A percentile compares a stretch with the other conserved stretches of the same genome.
phyloP scores from a whole-genome alignment of 1,139 yeast species.

The Blastobotrys petasosporus region DNA sequence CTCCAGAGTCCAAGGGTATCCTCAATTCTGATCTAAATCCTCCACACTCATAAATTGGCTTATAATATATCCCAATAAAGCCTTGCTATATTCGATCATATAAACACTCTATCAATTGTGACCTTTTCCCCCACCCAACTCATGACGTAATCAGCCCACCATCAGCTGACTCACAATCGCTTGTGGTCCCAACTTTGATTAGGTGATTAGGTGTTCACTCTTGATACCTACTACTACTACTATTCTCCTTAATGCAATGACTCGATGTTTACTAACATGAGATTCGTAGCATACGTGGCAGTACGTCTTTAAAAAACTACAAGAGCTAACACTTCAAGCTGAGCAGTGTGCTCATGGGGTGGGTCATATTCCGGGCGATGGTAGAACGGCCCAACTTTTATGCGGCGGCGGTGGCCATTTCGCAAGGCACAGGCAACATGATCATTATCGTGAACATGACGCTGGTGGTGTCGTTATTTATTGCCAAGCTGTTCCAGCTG shows the following conservation, averaged over 20 bases:
- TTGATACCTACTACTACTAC: no score
- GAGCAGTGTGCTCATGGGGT: constrained; percentile 31
- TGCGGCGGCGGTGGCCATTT: constrained; percentile 41
- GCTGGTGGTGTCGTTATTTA: constrained; percentile 36
- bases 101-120: no score
- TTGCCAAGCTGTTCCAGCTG: constrained; percentile 44
- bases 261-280: constrained; percentile 17
- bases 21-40: no score
- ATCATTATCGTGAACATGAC: constrained; percentile 42
- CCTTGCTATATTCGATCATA: no score
- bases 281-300: constrained; percentile 20
- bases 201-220: no score
- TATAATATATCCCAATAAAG: no score
- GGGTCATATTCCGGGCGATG: constrained; percentile 33
- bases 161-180: no score
- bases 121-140: no score
- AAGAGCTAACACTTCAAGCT: constrained; percentile 12
- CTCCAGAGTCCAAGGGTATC: no score
- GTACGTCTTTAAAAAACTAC: constrained; percentile 2
- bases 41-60: no score
- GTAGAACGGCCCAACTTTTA: constrained; percentile 39
- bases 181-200: no score
- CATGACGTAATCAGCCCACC: no score
- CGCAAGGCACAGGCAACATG: constrained; percentile 39
- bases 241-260: background rate